These are phyloP conservation scores for Pleodorina starrii DNA, from an alignment of 139 green algal species.

Conservation along the genomic window DNA sequence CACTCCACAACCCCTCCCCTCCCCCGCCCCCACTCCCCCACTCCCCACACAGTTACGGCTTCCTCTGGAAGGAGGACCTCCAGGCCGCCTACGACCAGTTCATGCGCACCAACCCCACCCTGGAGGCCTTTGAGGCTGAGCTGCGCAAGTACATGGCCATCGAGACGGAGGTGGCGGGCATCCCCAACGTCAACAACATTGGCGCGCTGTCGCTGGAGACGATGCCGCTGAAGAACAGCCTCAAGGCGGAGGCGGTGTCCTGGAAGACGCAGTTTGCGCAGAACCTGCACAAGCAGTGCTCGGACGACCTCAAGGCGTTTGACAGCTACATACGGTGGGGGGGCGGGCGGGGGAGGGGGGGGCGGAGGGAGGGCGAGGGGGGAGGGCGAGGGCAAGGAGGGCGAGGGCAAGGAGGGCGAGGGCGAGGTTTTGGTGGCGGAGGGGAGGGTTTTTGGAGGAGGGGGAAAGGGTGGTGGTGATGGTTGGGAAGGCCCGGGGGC, in stretches of 20 bases:
- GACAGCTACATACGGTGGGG: constrained; percentile 85
- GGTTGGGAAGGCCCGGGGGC: too few relatives aligned
- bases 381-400: too few relatives aligned
- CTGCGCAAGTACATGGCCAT: constrained; percentile 90
- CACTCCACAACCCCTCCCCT: not conserved
- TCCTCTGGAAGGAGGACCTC: constrained; percentile 91
- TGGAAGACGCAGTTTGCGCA: constrained; percentile 96
- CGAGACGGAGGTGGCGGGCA: constrained; percentile 77
- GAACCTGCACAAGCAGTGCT: constrained; percentile 92
- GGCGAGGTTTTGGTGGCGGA: too few relatives aligned
- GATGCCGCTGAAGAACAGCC: constrained; percentile 86
- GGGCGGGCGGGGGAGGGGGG: too few relatives aligned
- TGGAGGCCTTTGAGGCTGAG: constrained; percentile 93
- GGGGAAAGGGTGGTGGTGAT: too few relatives aligned
- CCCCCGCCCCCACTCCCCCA: not conserved
- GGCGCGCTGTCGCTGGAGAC: constrained; percentile 89
- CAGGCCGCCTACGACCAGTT: constrained; percentile 69
- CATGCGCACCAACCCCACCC: constrained; percentile 78
- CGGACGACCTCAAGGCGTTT: constrained; percentile 87
- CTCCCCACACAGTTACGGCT: constrained; percentile 73
- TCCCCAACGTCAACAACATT: constrained; percentile 87
- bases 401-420: too few relatives aligned
- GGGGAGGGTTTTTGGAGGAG: too few relatives aligned
- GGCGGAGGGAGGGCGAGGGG: too few relatives aligned
- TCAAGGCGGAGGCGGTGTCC: constrained; percentile 86